Evolutionary conservation across 306 rosid genomes (phyloP), one percentile per base, ranked within the genome.

Genomic region (Castanea sativa): DNA sequence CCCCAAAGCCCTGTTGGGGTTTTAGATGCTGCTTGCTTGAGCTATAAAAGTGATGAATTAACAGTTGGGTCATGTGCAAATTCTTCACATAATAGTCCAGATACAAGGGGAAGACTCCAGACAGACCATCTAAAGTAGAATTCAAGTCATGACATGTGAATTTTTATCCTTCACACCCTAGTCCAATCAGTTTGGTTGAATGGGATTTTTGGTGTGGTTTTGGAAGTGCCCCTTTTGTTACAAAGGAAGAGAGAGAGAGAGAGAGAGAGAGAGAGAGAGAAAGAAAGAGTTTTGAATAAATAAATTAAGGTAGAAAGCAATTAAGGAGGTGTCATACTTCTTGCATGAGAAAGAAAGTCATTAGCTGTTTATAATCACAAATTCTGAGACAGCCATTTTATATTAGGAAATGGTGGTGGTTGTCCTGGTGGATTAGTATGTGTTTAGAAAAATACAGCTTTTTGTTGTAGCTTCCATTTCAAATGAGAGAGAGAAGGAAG

Each of bases 1-100:
- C 97, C 99, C 49, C 92, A 88, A 77, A 95, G 99, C 74, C 96
- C 96, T 2, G 65, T 73, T 63, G 92, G 88, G 67, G 94, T 90
- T 72, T 64, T 94, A 73, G 93, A 89, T 75, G 89, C 87, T 75
- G 75, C 93, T 64, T 89, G 89, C 80, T 77, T 80, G 84, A 87
- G 93, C 87, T 82, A 76, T 69, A 87, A 85, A 84, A 86, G 84
- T 77, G 94, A 91, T 45, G 92, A 85, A 73, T 78, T 76, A 78
- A 80, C 86, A 35, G 82, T 69, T 61, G 84, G 78, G 45, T 87
- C 91, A 80, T 79, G 85, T 76, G 75, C 84, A 80, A 86, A 85
- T 86, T 86, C 89, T 80, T 80, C 80, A 25, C 75, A 60, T 49
- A 18, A 21, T 77, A 86, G 83, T 83, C 79, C 85, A 82, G 81